Percentiles rank a stretch among this genome's conserved stretches.
phyloP scores from a whole-genome alignment of 2,329 filamentous ascomycete species.

The Dactylellina leptospora region DNA sequence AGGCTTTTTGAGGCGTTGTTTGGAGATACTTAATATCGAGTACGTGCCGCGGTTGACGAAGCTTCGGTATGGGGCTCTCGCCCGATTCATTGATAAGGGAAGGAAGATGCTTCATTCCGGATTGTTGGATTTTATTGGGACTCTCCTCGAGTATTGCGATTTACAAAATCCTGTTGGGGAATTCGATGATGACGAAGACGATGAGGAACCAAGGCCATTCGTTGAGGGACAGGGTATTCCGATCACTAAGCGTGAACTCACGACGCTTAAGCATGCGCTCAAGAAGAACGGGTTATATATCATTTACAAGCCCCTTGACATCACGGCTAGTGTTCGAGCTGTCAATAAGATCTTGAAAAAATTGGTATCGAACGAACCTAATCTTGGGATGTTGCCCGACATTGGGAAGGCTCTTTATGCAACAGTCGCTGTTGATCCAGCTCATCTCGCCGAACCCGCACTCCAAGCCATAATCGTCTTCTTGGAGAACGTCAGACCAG shows the following conservation, averaged over 20 bases:
- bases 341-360: constrained; percentile 49
- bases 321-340: constrained; percentile 31
- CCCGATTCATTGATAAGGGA: constrained; percentile 62
- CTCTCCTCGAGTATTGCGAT: constrained; percentile 44
- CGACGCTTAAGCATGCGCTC: constrained; percentile 15
- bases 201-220: constrained; percentile 27
- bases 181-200: constrained; percentile 43
- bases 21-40: constrained; percentile 72
- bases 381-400: constrained; percentile 19
- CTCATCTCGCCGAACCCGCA: constrained; percentile 62
- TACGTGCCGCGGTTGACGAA: constrained; percentile 62
- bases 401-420: constrained; percentile 43
- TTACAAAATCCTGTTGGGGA: constrained; percentile 30
- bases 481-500: constrained; percentile 60
- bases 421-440: constrained; percentile 57
- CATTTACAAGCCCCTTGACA: constrained; percentile 47
- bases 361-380: constrained; percentile 35
- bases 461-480: constrained; percentile 61
- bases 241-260: constrained; percentile 23
- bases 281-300: constrained; percentile 52
- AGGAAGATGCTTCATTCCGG: constrained; percentile 62
- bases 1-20: constrained; percentile 68
- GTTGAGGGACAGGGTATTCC: constrained; percentile 31
- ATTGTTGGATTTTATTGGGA: constrained; percentile 56
- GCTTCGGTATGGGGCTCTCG: constrained; percentile 63